Percentiles rank a stretch among this genome's conserved stretches.
Evolutionary conservation across 345 rosid species (phyloP).

Genomic region (Eucalyptus viminalis): DNA sequence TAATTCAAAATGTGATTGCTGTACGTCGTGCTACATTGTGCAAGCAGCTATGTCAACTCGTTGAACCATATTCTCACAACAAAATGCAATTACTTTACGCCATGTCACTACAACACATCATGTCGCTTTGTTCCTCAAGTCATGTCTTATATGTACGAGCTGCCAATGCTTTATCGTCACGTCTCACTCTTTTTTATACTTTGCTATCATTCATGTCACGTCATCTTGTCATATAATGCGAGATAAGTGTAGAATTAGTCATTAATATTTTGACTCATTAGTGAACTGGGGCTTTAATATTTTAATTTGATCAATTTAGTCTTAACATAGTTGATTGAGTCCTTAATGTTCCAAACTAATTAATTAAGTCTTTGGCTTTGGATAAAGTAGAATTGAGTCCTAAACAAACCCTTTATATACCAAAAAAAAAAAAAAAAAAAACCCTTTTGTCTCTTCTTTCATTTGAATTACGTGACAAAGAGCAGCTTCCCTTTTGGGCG

Average conservation of each 20-base stretch:
- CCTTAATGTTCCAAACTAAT: too few relatives aligned
- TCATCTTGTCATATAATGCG: not conserved
- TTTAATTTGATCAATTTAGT: not conserved
- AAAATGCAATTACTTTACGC: not conserved
- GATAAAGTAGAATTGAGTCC: not conserved
- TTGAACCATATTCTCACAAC: not conserved
- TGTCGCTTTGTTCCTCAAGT: fast-evolving
- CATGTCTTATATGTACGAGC: not conserved
- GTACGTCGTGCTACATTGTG: too few relatives aligned
- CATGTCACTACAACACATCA: not conserved
- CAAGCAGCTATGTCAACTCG: too few relatives aligned
- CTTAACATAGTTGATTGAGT: too few relatives aligned
- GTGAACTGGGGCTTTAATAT: fast-evolving
- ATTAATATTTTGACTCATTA: not conserved
- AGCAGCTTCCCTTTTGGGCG: not conserved
- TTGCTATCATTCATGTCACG: not conserved
- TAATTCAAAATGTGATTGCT: fast-evolving
- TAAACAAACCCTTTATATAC: not conserved
- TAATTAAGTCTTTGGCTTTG: not conserved
- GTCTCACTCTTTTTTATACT: not conserved
- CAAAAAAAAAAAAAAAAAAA: too few relatives aligned
- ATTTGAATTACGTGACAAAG: not conserved
- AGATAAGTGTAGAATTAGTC: too few relatives aligned
- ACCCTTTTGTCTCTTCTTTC: not conserved
- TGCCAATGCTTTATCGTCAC: not conserved